Percentiles rank a stretch among this genome's conserved stretches.
phyloP scores from a whole-genome alignment of 176 grass and related monocot genomes.

The Oryza longistaminata region DNA sequence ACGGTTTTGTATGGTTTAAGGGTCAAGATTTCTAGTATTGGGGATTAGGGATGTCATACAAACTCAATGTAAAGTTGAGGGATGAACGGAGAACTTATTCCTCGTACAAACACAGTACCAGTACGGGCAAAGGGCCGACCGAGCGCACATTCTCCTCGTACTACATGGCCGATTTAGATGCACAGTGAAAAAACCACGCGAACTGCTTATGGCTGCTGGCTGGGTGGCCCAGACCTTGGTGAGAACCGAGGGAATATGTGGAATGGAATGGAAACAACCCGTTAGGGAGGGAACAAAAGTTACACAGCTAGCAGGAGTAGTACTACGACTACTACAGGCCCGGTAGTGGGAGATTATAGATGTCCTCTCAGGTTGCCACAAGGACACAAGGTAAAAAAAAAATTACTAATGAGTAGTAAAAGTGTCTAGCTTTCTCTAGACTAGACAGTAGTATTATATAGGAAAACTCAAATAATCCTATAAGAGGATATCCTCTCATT shows the following conservation, averaged over 20 bases:
- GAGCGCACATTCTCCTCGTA: not conserved
- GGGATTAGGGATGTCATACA: too few relatives aligned
- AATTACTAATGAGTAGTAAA: too few relatives aligned
- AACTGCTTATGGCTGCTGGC: not conserved
- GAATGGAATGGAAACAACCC: not conserved
- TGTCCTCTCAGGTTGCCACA: not conserved
- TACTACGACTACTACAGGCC: not conserved
- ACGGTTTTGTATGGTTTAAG: too few relatives aligned
- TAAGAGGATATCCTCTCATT: too few relatives aligned
- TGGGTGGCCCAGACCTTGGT: not conserved
- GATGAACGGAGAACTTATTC: too few relatives aligned
- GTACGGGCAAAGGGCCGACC: not conserved
- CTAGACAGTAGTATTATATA: too few relatives aligned
- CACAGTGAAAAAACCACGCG: not conserved
- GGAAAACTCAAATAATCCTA: too few relatives aligned
- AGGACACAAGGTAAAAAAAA: not conserved
- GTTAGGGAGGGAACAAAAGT: not conserved
- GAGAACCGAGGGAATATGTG: not conserved
- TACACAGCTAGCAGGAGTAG: not conserved
- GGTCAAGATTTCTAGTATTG: too few relatives aligned
- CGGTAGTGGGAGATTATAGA: not conserved
- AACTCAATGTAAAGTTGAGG: too few relatives aligned
- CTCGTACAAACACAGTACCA: not conserved
- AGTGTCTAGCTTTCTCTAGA: too few relatives aligned
- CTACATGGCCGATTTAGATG: not conserved